Evolutionary conservation across 2,329 filamentous ascomycete species (phyloP).

Genomic region (Fusarium continuum): DNA sequence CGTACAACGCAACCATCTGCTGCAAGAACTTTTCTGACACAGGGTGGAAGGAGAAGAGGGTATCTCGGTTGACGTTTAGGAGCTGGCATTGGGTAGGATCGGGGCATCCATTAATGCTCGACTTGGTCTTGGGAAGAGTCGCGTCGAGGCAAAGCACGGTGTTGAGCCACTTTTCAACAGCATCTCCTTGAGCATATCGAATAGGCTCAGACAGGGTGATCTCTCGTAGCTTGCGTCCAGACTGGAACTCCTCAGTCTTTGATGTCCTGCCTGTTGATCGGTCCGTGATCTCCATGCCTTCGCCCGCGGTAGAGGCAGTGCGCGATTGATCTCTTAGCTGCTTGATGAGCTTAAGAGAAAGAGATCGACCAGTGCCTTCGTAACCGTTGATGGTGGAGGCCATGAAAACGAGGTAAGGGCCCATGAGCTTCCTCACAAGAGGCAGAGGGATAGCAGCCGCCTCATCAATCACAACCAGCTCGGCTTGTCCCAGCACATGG

Average conservation of each 20-base stretch:
- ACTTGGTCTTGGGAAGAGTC: slow-evolving; percentile 80
- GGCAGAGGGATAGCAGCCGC: slow-evolving; percentile 95
- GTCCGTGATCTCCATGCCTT: slow-evolving; percentile 75
- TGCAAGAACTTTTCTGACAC: slow-evolving; percentile 97
- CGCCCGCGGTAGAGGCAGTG: slow-evolving; percentile 63
- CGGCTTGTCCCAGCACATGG: slow-evolving; percentile 93
- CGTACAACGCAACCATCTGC: slow-evolving; percentile 97
- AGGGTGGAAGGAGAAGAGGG: slow-evolving; percentile 96
- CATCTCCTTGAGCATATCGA: slow-evolving; percentile 88
- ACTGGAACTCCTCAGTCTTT: slow-evolving; percentile 69
- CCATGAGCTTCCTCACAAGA: slow-evolving; percentile 91
- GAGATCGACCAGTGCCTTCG: slow-evolving; percentile 92
- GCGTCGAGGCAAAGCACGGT: slow-evolving; percentile 92
- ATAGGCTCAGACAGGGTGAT: slow-evolving; percentile 95
- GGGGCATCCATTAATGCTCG: slow-evolving; percentile 80
- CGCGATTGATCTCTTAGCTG: slow-evolving; percentile 94
- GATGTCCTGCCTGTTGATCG: slow-evolving; percentile 78
- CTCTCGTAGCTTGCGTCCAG: slow-evolving; percentile 85
- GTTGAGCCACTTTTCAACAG: slow-evolving; percentile 97
- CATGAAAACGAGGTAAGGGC: slow-evolving; percentile 98
- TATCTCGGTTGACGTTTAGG: slow-evolving; percentile 94
- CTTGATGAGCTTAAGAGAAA: slow-evolving; percentile 96
- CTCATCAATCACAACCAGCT: slow-evolving; percentile 95
- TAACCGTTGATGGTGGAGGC: slow-evolving; percentile 99
- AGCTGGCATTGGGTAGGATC: slow-evolving; percentile 93